Evolutionary conservation across 2,329 filamentous ascomycete genomes (phyloP).

Genomic region (Rhynchosporium agropyri): DNA sequence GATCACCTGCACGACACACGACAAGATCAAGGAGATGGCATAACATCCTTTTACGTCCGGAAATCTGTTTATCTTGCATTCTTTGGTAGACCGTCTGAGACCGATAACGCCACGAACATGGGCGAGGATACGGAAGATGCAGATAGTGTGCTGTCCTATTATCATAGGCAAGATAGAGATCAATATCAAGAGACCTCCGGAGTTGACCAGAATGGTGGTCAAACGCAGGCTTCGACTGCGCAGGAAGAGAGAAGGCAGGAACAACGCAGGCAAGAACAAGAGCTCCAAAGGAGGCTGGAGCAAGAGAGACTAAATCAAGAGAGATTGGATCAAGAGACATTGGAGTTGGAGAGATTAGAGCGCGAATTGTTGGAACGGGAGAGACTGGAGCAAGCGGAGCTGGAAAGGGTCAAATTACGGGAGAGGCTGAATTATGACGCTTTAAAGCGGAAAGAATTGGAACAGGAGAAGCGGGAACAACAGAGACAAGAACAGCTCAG

Average conservation of each 20-base stretch:
- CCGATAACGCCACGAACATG: neutral
- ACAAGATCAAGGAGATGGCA: conserved; percentile 26
- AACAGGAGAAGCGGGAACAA: neutral
- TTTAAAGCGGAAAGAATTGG: neutral
- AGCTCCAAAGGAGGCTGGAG: neutral
- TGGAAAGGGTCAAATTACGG: neutral
- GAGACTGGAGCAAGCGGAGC: neutral
- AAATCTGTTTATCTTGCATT: conserved; percentile 30
- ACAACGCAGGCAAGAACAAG: neutral
- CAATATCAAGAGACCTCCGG: neutral
- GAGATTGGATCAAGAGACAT: neutral
- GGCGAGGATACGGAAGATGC: neutral
- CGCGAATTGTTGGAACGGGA: neutral
- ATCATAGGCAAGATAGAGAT: neutral
- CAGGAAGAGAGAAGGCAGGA: conserved; percentile 6
- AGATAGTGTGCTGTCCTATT: conserved; percentile 1
- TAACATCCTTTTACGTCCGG: conserved; percentile 33
- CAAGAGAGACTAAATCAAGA: neutral
- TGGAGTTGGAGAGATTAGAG: neutral
- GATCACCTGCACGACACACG: conserved; percentile 24
- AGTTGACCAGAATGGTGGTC: neutral
- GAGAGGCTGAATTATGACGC: no score
- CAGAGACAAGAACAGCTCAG: neutral
- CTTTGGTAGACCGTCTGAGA: conserved; percentile 19
- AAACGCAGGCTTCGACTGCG: neutral